Percentiles rank a stretch among this genome's conserved stretches.
These are phyloP conservation scores for Elongisporangium prolatum DNA, from an alignment of 352 stramenopile species.

Conservation along the genomic window DNA sequence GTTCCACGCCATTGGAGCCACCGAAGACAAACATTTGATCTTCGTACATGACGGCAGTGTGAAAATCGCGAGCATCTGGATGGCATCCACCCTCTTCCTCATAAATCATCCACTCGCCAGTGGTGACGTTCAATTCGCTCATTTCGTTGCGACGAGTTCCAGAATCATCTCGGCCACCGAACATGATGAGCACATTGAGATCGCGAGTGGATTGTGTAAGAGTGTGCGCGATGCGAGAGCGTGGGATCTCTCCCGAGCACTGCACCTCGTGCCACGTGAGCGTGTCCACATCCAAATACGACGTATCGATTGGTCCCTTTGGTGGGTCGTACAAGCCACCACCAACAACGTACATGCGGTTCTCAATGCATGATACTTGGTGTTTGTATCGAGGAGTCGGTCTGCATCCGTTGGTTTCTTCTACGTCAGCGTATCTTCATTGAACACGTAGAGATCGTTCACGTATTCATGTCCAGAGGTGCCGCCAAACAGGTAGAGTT, in stretches of 20 bases:
- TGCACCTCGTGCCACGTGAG: conserved; percentile 61
- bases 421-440: conserved; percentile 63
- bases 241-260: conserved; percentile 53
- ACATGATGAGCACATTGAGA: conserved; percentile 60
- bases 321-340: conserved; percentile 78
- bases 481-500: conserved; percentile 79
- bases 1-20: conserved; percentile 77
- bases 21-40: conserved; percentile 80
- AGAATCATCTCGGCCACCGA: conserved; percentile 71
- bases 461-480: conserved; percentile 81
- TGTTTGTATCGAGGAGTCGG: conserved; percentile 83
- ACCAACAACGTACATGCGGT: conserved; percentile 77
- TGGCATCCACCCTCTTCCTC: conserved; percentile 55
- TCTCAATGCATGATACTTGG: conserved; percentile 59
- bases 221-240: conserved; percentile 77
- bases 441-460: conserved; percentile 81
- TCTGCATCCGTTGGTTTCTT: conserved; percentile 49
- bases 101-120: conserved; percentile 58
- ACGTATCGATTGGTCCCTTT: conserved; percentile 75
- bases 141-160: conserved; percentile 65
- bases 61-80: conserved; percentile 77
- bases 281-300: conserved; percentile 71
- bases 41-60: conserved; percentile 70
- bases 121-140: conserved; percentile 58
- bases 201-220: conserved; percentile 52